A percentile compares a stretch with the other conserved stretches of the same genome.
These are phyloP conservation scores for Babesia gibsoni DNA, from an alignment of 169 alveolate genomes.

Conservation along the genomic window DNA sequence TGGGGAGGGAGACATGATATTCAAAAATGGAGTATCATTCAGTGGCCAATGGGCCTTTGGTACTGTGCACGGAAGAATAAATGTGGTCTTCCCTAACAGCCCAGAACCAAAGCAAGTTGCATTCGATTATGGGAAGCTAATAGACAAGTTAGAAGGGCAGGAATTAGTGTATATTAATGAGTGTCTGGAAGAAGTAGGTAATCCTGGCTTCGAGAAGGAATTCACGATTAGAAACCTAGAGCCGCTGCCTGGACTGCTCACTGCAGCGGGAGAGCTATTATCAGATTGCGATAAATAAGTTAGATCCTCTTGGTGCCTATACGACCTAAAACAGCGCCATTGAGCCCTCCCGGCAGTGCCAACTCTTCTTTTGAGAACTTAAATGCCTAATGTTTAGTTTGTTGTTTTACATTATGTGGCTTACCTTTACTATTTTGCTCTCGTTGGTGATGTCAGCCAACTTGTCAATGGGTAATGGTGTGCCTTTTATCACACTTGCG, in stretches of 20 bases:
- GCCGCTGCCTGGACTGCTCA: constrained; percentile 31
- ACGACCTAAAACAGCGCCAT: constrained; percentile 30
- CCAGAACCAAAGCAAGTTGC: background rate
- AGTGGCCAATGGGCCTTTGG: constrained; percentile 53
- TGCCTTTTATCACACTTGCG: constrained; percentile 24
- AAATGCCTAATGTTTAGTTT: constrained; percentile 41
- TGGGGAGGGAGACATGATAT: constrained; percentile 39
- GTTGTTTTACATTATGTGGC: background rate
- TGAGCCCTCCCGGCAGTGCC: constrained; percentile 49
- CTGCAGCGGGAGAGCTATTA: background rate
- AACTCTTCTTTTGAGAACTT: constrained; percentile 51
- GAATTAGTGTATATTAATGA: background rate
- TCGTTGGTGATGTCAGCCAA: constrained; percentile 16
- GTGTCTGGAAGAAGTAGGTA: constrained; percentile 13
- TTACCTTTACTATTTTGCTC: constrained; percentile 28
- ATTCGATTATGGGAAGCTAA: constrained; percentile 34
- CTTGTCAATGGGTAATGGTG: constrained; percentile 11
- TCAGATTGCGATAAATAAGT: background rate
- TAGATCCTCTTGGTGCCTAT: constrained; percentile 58
- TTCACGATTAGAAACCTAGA: constrained; percentile 50
- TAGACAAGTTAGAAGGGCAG: background rate
- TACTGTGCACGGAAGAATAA: constrained; percentile 43
- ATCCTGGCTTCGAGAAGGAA: constrained; percentile 42
- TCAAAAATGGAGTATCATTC: constrained; percentile 45
- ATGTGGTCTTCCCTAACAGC: constrained; percentile 30